Evolutionary conservation across 2,329 filamentous ascomycete genomes (phyloP).

Genomic region (Fusarium setosum): DNA sequence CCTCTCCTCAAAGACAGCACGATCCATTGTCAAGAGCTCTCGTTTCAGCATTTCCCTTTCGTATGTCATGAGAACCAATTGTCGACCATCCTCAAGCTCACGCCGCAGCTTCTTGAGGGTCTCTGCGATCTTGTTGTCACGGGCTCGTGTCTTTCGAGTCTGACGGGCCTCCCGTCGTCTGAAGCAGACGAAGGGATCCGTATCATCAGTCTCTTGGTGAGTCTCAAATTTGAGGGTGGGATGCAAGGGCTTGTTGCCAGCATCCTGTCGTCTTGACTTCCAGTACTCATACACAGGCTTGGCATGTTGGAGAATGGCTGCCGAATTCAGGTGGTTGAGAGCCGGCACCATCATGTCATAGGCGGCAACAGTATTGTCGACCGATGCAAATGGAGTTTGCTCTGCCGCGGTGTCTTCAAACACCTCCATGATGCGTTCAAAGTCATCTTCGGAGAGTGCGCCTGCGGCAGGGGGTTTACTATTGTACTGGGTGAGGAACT

Average conservation of each 20-base stretch:
- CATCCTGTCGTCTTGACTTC: slow-evolving; percentile 75
- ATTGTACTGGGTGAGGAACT: slow-evolving; percentile 87
- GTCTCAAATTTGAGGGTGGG: slow-evolving; percentile 92
- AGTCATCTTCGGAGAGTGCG: slow-evolving; percentile 87
- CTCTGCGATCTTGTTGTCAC: slow-evolving; percentile 93
- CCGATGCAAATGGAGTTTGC: slow-evolving; percentile 87
- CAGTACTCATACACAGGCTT: slow-evolving; percentile 92
- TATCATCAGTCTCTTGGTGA: slow-evolving; percentile 92
- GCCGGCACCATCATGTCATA: slow-evolving; percentile 81
- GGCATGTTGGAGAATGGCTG: slow-evolving; percentile 67
- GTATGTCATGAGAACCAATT: slow-evolving; percentile 81
- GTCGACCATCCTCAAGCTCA: slow-evolving; percentile 89
- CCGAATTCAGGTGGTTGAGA: slow-evolving; percentile 63
- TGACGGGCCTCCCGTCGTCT: slow-evolving; percentile 92
- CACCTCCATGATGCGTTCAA: slow-evolving; percentile 93
- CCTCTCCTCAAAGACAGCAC: slow-evolving; percentile 84
- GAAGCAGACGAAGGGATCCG: slow-evolving; percentile 98
- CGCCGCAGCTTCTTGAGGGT: slow-evolving; percentile 92
- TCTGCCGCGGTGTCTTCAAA: slow-evolving; percentile 89
- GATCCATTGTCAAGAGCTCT: slow-evolving; percentile 80
- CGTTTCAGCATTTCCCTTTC: slow-evolving; percentile 84
- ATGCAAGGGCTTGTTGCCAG: slow-evolving; percentile 79
- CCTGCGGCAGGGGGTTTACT: slow-evolving; percentile 72
- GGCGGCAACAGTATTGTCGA: slow-evolving; percentile 87
- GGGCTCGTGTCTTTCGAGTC: slow-evolving; percentile 91